Percentiles rank a stretch among this genome's conserved stretches.
Conservation (phyloP, 1,284 basidiomycete species). For the Puccinia polysora region DNA sequence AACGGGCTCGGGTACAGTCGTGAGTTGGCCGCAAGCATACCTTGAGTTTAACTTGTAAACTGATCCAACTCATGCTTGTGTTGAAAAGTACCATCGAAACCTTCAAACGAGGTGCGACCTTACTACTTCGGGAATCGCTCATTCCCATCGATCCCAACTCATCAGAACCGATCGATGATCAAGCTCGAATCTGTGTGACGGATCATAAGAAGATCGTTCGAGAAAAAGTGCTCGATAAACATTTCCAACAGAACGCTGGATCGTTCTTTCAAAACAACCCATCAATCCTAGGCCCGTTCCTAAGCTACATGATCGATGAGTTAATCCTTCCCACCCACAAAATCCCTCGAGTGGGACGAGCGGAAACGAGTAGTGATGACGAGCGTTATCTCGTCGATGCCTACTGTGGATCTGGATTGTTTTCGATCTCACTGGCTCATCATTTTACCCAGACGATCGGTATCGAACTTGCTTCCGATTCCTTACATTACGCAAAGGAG, state of each 20-base stretch:
- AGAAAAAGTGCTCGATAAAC: conserved; percentile 72
- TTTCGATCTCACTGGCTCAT: conserved; percentile 78
- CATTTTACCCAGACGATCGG: conserved; percentile 76
- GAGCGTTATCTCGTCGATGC: conserved; percentile 51
- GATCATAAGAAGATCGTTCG: conserved; percentile 75
- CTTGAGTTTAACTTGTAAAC: background rate
- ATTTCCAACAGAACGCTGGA: conserved; percentile 82
- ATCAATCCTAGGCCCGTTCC: conserved; percentile 75
- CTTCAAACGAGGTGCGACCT: conserved; percentile 83
- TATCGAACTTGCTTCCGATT: conserved; percentile 68
- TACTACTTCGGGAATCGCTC: conserved; percentile 75
- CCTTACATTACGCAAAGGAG: conserved; percentile 71
- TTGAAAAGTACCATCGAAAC: conserved; percentile 65
- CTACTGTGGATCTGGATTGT: conserved; percentile 68
- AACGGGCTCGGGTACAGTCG: conserved; percentile 67
- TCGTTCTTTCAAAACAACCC: conserved; percentile 99
- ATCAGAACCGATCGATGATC: conserved; percentile 54
- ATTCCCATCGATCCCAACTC: conserved; percentile 56
- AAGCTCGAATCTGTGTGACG: conserved; percentile 69
- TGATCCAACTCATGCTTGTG: background rate
- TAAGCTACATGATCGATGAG: conserved; percentile 64
- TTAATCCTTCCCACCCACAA: conserved; percentile 7
- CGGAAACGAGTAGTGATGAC: background rate
- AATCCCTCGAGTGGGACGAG: background rate
- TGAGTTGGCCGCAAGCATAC: conserved; percentile 54